These are phyloP conservation scores for Mucor irregularis DNA, from an alignment of 371 early-diverging fungal species.

Conservation along the genomic window DNA sequence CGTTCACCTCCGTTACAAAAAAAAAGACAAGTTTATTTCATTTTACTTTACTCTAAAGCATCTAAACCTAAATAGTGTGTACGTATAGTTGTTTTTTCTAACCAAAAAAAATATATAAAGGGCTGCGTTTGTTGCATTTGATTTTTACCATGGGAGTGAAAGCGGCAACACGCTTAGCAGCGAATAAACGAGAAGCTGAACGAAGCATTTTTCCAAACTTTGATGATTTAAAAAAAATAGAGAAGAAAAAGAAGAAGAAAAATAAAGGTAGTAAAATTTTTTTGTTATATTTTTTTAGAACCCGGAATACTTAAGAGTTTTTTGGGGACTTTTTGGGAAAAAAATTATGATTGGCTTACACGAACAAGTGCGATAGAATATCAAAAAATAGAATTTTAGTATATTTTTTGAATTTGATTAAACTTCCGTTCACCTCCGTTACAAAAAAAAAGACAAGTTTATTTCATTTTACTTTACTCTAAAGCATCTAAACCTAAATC, in stretches of 20 bases:
- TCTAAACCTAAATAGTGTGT: neutral
- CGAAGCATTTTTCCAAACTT: slow-evolving; percentile 42
- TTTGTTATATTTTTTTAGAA: slow-evolving; percentile 6
- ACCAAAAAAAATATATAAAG: too few species aligned
- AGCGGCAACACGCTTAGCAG: slow-evolving; percentile 35
- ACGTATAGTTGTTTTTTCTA: too few species aligned
- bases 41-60: neutral
- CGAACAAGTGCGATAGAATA: too few species aligned
- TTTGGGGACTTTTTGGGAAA: slow-evolving; percentile 9
- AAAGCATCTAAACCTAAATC: neutral
- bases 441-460: too few species aligned
- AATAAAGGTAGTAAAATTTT: slow-evolving; percentile 5
- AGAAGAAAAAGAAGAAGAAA: slow-evolving; percentile 10
- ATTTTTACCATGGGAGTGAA: slow-evolving; percentile 27
- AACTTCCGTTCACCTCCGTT: too few species aligned
- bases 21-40: too few species aligned
- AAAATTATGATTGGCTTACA: neutral
- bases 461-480: neutral
- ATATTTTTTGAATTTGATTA: too few species aligned
- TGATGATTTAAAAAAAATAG: slow-evolving; percentile 14
- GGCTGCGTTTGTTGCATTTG: too few species aligned
- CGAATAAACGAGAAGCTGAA: slow-evolving; percentile 49
- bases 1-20: too few species aligned
- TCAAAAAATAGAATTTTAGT: too few species aligned
- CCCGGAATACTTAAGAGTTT: slow-evolving; percentile 18